Percentiles rank a stretch among this genome's conserved stretches.
Conservation (phyloP, 495 filamentous ascomycete genomes). For the Podospora pseudoanserina region DNA sequence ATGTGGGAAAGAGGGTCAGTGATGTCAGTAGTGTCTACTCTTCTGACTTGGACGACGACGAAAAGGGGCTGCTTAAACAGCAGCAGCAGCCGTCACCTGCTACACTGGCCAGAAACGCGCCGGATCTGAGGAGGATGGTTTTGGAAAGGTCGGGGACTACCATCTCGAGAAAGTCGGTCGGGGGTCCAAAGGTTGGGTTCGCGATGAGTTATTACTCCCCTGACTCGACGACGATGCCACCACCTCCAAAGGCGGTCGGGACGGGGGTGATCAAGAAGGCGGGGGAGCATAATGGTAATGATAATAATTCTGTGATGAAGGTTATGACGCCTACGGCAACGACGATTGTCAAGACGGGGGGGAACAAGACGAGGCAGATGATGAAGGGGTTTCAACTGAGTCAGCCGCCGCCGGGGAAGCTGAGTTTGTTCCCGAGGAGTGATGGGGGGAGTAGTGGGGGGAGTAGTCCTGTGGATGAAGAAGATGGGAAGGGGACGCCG, state of each 20-base stretch:
- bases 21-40: not conserved
- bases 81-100: not conserved
- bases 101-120: not conserved
- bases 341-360: not conserved
- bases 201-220: slow-evolving; percentile 19
- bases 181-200: slow-evolving; percentile 10
- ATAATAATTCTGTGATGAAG: not conserved
- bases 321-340: slow-evolving; percentile 4
- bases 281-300: not conserved
- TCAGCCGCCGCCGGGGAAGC: slow-evolving; percentile 26
- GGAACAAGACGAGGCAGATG: not conserved
- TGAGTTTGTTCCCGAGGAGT: slow-evolving; percentile 27
- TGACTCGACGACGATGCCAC: not conserved
- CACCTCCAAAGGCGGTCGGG: not conserved
- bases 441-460: not conserved
- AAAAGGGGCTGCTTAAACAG: slow-evolving; percentile 1
- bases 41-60: not conserved
- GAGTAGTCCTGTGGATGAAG: not conserved
- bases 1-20: not conserved
- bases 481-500: not conserved
- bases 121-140: not conserved
- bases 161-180: not conserved
- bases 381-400: slow-evolving; percentile 21
- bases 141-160: not conserved
- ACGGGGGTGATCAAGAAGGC: not conserved